Conservation (phyloP, 192 early-diverging fungal genomes). For the Coemansia sp. region DNA sequence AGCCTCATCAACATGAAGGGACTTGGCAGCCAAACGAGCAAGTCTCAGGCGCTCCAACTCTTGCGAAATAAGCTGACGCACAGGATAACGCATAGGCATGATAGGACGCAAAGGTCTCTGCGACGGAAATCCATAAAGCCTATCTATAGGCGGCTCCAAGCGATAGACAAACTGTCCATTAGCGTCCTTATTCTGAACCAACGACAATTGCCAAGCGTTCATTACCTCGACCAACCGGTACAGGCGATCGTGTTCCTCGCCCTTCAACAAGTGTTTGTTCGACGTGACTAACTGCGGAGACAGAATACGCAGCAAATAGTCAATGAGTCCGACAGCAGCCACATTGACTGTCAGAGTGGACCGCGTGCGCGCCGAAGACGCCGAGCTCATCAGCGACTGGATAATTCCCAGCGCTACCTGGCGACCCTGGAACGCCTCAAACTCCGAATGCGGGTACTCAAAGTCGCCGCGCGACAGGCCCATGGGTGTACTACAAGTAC, state of each 20-base stretch:
- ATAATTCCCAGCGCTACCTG: constrained; percentile 62
- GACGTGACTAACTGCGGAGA: constrained; percentile 75
- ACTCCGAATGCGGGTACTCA: constrained; percentile 76
- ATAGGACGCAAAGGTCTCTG: constrained; percentile 22
- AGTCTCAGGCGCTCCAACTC: constrained; percentile 59
- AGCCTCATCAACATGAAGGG: constrained; percentile 10
- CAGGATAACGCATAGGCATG: constrained; percentile 70
- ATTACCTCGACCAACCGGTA: constrained; percentile 40
- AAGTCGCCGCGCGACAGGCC: constrained; percentile 61
- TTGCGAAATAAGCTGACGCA: constrained; percentile 79
- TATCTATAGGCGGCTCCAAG: constrained; percentile 79
- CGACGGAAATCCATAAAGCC: constrained; percentile 24
- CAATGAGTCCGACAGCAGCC: constrained; percentile 62
- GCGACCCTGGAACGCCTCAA: constrained; percentile 61
- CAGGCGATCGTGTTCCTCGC: constrained; percentile 25
- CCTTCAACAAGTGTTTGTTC: constrained; percentile 54
- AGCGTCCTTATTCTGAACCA: constrained; percentile 40
- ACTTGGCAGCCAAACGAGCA: not conserved
- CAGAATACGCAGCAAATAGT: constrained; percentile 74
- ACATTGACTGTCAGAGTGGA: constrained; percentile 54
- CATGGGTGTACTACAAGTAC: constrained; percentile 73
- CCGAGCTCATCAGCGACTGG: constrained; percentile 51
- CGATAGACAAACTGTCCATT: constrained; percentile 38
- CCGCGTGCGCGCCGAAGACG: constrained; percentile 56
- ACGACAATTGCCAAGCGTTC: constrained; percentile 25